A percentile compares a stretch with the other conserved stretches of the same genome.
Conservation (phyloP, 768 basidiomycete species). For the Kwoniella europaea region DNA sequence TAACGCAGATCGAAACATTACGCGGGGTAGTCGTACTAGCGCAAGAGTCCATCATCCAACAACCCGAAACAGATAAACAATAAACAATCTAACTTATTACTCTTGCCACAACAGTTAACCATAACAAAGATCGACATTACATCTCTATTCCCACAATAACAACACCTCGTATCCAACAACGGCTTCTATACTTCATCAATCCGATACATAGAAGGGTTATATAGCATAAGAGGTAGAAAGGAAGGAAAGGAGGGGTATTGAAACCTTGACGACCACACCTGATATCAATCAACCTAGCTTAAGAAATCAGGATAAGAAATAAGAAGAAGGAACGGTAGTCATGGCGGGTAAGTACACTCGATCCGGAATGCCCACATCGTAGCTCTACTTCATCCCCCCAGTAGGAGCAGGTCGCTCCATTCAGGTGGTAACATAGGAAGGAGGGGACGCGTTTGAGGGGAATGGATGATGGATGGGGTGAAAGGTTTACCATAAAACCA, state of each 20-base stretch:
- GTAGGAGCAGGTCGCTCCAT: neutral
- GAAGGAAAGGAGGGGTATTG: neutral
- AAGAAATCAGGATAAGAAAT: constrained; percentile 3
- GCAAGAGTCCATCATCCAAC: neutral
- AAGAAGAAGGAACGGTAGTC: constrained; percentile 8
- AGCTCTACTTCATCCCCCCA: neutral
- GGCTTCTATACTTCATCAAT: neutral
- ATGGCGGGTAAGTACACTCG: constrained; percentile 5
- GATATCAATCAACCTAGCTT: neutral
- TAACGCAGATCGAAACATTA: neutral
- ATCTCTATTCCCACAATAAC: no score
- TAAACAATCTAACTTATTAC: constrained; percentile 1
- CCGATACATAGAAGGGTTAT: neutral
- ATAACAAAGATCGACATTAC: constrained; percentile 9
- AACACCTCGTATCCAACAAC: neutral
- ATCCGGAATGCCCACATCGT: neutral
- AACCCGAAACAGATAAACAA: constrained; percentile 19
- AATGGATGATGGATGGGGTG: neutral
- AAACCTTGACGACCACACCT: neutral
- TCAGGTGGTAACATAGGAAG: neutral
- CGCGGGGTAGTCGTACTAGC: neutral
- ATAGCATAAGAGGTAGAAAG: constrained; percentile 3
- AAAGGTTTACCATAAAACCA: neutral
- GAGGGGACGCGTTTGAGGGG: constrained; percentile 1
- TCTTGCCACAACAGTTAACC: neutral